phyloP scores from a whole-genome alignment of 306 rosid species.

The Gleditsia sinensis region DNA sequence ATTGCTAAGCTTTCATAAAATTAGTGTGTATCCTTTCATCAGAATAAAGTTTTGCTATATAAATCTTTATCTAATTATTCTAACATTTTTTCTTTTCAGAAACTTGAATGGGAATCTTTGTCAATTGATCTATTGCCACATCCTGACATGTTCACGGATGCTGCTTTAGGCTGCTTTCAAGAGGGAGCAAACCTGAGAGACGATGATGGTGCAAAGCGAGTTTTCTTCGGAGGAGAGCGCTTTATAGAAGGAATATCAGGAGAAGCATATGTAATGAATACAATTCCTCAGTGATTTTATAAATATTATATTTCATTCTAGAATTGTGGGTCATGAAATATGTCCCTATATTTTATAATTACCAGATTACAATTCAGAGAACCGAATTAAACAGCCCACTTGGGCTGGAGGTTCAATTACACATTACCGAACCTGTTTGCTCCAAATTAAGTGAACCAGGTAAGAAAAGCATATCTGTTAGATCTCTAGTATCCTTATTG shows the following conservation, averaged over 20 bases:
- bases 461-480: constrained; percentile 23
- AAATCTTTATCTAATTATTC: constrained; percentile 24
- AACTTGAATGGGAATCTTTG: constrained; percentile 90
- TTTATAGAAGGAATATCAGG: constrained; percentile 93
- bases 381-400: constrained; percentile 88
- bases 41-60: neutral
- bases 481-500: constrained; percentile 24
- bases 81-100: constrained; percentile 55
- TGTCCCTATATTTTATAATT: constrained; percentile 33
- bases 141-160: constrained; percentile 92
- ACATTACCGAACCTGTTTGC: constrained; percentile 87
- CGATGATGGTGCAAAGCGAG: constrained; percentile 94
- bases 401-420: constrained; percentile 91
- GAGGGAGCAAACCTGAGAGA: constrained; percentile 74
- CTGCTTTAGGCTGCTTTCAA: constrained; percentile 47
- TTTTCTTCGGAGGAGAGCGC: constrained; percentile 92
- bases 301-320: constrained; percentile 1
- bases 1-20: neutral
- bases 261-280: constrained; percentile 74
- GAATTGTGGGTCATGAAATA: constrained; percentile 34
- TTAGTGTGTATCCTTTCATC: constrained; percentile 15
- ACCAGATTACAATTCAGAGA: constrained; percentile 85
- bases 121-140: constrained; percentile 95
- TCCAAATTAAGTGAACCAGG: constrained; percentile 97
- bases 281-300: constrained; percentile 28